phyloP scores from a whole-genome alignment of 805 yeast genomes.

The Nakazawaea ishiwadae region DNA sequence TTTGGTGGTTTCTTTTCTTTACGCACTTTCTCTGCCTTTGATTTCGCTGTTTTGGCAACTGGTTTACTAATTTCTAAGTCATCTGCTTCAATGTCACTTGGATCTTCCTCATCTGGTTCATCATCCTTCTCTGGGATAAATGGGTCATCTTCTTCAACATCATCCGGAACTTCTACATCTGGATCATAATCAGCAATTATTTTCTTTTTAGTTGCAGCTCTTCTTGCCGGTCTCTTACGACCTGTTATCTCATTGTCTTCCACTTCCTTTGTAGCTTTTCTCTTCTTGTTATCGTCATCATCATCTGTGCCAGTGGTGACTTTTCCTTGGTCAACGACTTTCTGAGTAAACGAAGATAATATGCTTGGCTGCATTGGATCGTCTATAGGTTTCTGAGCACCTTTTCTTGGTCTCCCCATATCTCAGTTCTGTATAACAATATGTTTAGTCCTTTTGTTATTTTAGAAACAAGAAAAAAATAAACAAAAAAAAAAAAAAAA shows the following conservation, averaged over 20 bases:
- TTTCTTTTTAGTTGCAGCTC: not conserved
- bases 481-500: too few relatives aligned
- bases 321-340: too few relatives aligned
- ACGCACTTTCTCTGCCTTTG: not conserved
- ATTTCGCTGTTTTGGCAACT: not conserved
- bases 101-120: not conserved
- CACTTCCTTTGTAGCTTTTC: not conserved
- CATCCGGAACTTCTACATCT: not conserved
- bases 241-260: not conserved
- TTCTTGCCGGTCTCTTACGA: not conserved
- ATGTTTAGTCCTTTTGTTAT: too few relatives aligned
- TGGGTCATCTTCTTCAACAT: slow-evolving; percentile 1
- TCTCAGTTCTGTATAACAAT: too few relatives aligned
- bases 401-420: too few relatives aligned
- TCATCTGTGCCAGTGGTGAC: not conserved
- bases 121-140: not conserved
- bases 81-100: slow-evolving; percentile 8
- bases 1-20: slow-evolving; percentile 1
- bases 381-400: too few relatives aligned
- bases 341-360: too few relatives aligned
- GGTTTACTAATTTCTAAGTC: not conserved
- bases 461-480: not conserved
- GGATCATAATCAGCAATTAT: not conserved
- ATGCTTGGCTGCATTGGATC: too few relatives aligned
- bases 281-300: too few relatives aligned